Percentiles rank a stretch among this genome's conserved stretches.
Conservation (phyloP, 129 eudicot species). For the Flaveria robusta region DNA sequence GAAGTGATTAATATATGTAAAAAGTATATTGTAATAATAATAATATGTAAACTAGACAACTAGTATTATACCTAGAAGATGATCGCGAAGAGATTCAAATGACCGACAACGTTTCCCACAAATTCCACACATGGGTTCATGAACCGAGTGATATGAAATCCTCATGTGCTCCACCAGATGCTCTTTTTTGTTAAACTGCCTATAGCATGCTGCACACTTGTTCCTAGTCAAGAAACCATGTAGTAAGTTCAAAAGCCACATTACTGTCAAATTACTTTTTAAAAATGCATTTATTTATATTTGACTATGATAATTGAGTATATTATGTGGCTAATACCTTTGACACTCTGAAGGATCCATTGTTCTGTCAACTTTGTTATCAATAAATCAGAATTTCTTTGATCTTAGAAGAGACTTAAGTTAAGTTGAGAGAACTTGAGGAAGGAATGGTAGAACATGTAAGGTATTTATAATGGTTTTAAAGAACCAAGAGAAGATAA, state of each 20-base stretch:
- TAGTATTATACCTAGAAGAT: constrained; percentile 67
- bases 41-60: background rate
- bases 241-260: constrained; percentile 18
- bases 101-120: constrained; percentile 88
- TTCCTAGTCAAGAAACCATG: constrained; percentile 53
- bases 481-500: constrained; percentile 2
- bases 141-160: constrained; percentile 81
- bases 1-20: background rate
- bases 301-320: constrained; percentile 5
- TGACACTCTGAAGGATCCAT: constrained; percentile 61
- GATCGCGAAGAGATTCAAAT: constrained; percentile 88
- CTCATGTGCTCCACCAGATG: constrained; percentile 97
- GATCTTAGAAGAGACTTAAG: background rate
- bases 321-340: constrained; percentile 44
- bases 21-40: background rate
- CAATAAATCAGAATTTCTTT: constrained; percentile 2
- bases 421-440: constrained; percentile 33
- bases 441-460: constrained; percentile 28
- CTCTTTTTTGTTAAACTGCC: constrained; percentile 91
- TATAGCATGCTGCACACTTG: constrained; percentile 96
- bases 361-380: constrained; percentile 46
- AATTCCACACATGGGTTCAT: constrained; percentile 91
- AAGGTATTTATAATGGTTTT: constrained; percentile 49
- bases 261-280: background rate
- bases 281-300: background rate